phyloP scores from a whole-genome alignment of 768 basidiomycete species.

The Hirschioporus abietinus region DNA sequence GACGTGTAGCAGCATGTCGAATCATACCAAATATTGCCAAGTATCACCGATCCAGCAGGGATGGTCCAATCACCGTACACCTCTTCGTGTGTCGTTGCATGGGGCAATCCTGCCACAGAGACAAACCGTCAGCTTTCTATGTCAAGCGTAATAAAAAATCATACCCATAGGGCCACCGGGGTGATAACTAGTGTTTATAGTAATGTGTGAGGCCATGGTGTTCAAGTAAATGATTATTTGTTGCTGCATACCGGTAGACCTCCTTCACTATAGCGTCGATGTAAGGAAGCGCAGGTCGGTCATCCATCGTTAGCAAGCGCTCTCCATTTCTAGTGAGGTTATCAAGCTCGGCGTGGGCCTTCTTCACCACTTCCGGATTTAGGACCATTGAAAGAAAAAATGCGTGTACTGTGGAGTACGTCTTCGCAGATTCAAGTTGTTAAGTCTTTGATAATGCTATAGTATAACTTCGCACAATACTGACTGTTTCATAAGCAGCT shows the following conservation, averaged over 20 bases:
- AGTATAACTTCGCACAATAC: conserved; percentile 13
- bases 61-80: conserved; percentile 4
- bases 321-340: conserved; percentile 1
- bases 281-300: conserved; percentile 12
- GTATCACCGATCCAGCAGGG: conserved; percentile 7
- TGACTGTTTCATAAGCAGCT: conserved; percentile 42
- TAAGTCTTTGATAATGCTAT: conserved; percentile 9
- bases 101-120: conserved; percentile 3
- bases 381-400: conserved; percentile 13
- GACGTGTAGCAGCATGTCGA: not conserved
- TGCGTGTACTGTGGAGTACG: conserved; percentile 22
- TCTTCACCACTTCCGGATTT: conserved; percentile 11
- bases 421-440: conserved; percentile 25
- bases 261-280: conserved; percentile 12
- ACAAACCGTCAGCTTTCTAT: too few relatives aligned
- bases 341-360: conserved; percentile 12
- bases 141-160: not conserved
- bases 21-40: not conserved
- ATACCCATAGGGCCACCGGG: not conserved
- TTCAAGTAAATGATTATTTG: not conserved
- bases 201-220: not conserved
- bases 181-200: not conserved
- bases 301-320: conserved; percentile 8
- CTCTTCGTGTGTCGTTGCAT: conserved; percentile 6
- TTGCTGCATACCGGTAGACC: conserved; percentile 10